Base-by-base conservation (phyloP, 208 protist species). In the Trypanosoma congolense region DNA sequence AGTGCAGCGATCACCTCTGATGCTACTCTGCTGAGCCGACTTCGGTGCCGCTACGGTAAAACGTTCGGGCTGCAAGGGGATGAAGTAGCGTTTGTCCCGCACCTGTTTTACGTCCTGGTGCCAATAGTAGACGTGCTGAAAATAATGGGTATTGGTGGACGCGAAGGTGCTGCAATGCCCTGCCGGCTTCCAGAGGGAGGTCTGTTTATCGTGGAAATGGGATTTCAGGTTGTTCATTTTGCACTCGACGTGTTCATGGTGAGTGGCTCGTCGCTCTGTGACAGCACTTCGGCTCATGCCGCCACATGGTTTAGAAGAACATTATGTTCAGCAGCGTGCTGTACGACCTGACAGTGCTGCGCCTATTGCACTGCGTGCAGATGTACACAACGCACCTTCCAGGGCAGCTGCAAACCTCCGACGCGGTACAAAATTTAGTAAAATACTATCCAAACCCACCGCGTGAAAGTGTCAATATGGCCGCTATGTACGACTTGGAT, bases 171-270 rank as follows among this genome's bases (percentile, higher is more conserved):
- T n/a, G n/a, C n/a, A n/a, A n/a, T n/a, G n/a, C n/a, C n/a, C n/a
- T n/a, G 58, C 4, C 76, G 77, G 26, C 73, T 90, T 47, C 69
- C 63, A 9, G 63, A 65, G 8, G 65, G 68, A 25, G 88, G 88
- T 2, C 56, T 92, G 14, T 77, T 92, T 42, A 75, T 95, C 21
- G 63, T 92, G 14, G 84, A 92, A 70, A 68, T 95, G n/a, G 88
- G 88, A 24, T 80, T 92, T 51, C 83, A 95, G 59, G 84, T 92
- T 55, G 80, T 75, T 40, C 71, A 92, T 68, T 95, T 90, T 61
- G 84, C 88, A 4, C 67, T 95, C 4, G 88, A 95, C 48, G 83
- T 90, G 46, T 92, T 90, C 28, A 75, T 90, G 42, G 77, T 90
- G 40, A 84, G 78, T 45, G 84, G 83, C 41, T 57, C 63, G 41